Conservation (phyloP, 352 stramenopile genomes). For the Peronospora destructor region DNA sequence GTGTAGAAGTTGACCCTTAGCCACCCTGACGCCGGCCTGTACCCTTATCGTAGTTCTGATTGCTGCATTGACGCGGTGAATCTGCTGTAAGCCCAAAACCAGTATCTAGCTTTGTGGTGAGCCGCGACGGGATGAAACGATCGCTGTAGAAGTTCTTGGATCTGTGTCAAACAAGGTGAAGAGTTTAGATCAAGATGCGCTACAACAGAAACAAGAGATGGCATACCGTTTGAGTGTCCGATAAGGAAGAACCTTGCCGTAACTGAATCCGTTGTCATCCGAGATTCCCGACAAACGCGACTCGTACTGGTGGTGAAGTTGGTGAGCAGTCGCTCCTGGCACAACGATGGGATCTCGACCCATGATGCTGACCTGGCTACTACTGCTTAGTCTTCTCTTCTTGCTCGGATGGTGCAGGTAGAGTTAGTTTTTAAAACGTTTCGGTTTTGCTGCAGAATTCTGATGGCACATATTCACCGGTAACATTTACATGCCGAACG, state of each 20-base stretch:
- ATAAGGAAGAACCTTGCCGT: conserved; percentile 33
- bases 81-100: conserved; percentile 57
- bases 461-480: not conserved
- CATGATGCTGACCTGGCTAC: conserved; percentile 12
- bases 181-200: conserved; percentile 1
- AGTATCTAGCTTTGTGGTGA: conserved; percentile 68
- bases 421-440: too few relatives aligned
- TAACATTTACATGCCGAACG: not conserved
- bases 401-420: conserved; percentile 10
- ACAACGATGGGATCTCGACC: conserved; percentile 12
- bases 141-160: conserved; percentile 85
- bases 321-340: conserved; percentile 15
- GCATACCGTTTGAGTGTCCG: conserved; percentile 45
- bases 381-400: conserved; percentile 22
- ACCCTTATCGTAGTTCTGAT: conserved; percentile 20
- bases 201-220: not conserved
- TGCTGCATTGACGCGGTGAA: conserved; percentile 29
- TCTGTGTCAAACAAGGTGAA: conserved; percentile 15
- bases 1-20: conserved; percentile 1
- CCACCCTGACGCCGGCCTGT: conserved; percentile 3
- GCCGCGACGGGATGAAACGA: conserved; percentile 75
- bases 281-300: conserved; percentile 25
- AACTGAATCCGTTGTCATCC: conserved; percentile 31
- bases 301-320: conserved; percentile 54
- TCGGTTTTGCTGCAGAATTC: conserved; percentile 5